A percentile compares a stretch with the other conserved stretches of the same genome.
Evolutionary conservation across 1,284 basidiomycete species (phyloP).

Genomic region (Cryptococcus sp.): DNA sequence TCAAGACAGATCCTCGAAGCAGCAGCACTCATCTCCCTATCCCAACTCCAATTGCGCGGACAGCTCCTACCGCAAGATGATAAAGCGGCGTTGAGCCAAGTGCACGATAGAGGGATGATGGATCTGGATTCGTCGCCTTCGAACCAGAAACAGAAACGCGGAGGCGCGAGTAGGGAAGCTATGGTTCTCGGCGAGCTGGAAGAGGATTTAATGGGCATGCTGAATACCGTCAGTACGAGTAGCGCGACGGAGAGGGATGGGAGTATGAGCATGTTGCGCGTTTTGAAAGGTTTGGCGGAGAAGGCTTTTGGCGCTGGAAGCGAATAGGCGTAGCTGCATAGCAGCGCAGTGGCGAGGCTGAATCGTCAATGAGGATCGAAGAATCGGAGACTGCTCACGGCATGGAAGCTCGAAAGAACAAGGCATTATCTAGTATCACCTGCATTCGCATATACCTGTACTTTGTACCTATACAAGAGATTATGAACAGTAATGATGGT

Average conservation of each 20-base stretch:
- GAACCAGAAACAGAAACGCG: conserved; percentile 51
- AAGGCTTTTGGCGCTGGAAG: conserved; percentile 17
- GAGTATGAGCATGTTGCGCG: conserved; percentile 12
- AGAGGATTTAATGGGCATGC: conserved; percentile 66
- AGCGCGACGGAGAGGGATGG: too few relatives aligned
- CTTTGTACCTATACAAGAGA: too few relatives aligned
- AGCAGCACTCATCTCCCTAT: conserved; percentile 70
- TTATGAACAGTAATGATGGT: too few relatives aligned
- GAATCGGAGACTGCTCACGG: too few relatives aligned
- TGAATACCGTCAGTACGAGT: conserved; percentile 40
- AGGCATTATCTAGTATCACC: too few relatives aligned
- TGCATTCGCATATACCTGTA: too few relatives aligned
- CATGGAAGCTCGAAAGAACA: too few relatives aligned
- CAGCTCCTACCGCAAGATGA: conserved; percentile 10
- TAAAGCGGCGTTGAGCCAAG: neutral
- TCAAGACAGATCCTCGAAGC: conserved; percentile 63
- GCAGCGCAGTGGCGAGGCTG: too few relatives aligned
- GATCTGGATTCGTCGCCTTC: conserved; percentile 2
- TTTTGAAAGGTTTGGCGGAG: conserved; percentile 18
- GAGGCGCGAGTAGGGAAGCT: conserved; percentile 60
- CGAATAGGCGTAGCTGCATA: neutral
- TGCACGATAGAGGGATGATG: conserved; percentile 24
- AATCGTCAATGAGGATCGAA: too few relatives aligned
- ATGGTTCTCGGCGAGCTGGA: conserved; percentile 76
- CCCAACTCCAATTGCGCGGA: conserved; percentile 72